A percentile compares a stretch with the other conserved stretches of the same genome.
phyloP scores from a whole-genome alignment of 2,329 filamentous ascomycete genomes.

The Verticillium albo-atrum region DNA sequence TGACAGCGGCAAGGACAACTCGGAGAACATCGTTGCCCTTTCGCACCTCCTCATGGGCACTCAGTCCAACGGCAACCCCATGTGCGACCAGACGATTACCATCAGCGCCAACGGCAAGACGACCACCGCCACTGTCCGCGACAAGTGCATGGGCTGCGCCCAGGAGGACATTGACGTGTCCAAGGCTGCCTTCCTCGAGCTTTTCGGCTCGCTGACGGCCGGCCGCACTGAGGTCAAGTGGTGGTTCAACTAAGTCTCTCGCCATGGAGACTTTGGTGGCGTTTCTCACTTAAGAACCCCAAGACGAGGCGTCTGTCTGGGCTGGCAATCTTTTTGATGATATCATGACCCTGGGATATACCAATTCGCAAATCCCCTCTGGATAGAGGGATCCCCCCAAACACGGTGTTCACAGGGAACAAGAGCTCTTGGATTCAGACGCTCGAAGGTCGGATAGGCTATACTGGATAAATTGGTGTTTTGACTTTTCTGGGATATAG shows the following conservation, averaged over 20 bases:
- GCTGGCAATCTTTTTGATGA: neutral
- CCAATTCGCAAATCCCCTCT: neutral
- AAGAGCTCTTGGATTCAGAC: neutral
- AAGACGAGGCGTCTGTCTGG: neutral
- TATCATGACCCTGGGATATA: neutral
- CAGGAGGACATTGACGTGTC: conserved; percentile 55
- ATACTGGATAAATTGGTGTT: neutral
- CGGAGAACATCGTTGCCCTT: conserved; percentile 65
- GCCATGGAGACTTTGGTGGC: neutral
- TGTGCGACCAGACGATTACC: conserved; percentile 65
- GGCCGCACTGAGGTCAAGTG: conserved; percentile 40
- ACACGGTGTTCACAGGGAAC: neutral
- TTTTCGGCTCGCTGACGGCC: conserved; percentile 40
- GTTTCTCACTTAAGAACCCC: neutral
- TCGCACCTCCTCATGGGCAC: conserved; percentile 59
- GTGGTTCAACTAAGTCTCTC: conserved; percentile 34
- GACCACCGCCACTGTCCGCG: conserved; percentile 55
- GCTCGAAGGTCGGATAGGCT: neutral
- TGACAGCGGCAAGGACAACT: conserved; percentile 50
- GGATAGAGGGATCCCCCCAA: neutral
- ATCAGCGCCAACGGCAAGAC: conserved; percentile 58
- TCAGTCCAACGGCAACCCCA: conserved; percentile 61
- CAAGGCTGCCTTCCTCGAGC: conserved; percentile 47
- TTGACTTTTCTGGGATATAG: neutral
- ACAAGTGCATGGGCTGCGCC: conserved; percentile 72